phyloP scores from a whole-genome alignment of 768 basidiomycete genomes.

The Phaeolepiota aurea region DNA sequence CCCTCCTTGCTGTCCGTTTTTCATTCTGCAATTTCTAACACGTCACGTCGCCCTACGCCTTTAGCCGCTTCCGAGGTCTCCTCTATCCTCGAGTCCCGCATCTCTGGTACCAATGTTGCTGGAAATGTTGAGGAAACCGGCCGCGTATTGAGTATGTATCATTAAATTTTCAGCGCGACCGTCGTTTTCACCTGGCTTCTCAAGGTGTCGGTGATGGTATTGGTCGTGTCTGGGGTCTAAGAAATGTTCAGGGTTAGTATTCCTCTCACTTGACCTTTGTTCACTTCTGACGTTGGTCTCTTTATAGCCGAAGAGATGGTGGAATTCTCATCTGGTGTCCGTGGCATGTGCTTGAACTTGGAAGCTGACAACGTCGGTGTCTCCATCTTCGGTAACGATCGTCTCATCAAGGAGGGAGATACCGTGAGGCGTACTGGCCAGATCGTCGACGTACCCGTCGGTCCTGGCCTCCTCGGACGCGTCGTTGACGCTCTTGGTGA shows the following conservation, averaged over 20 bases:
- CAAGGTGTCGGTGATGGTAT: slow-evolving; percentile 99
- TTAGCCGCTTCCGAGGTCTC: slow-evolving; percentile 98
- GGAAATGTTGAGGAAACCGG: slow-evolving; percentile 99
- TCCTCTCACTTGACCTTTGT: slow-evolving; percentile 9
- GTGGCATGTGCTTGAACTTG: slow-evolving; percentile 99
- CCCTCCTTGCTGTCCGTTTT: slow-evolving; percentile 11
- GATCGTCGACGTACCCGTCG: slow-evolving; percentile 99
- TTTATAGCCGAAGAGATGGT: slow-evolving; percentile 97
- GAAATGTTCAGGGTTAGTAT: slow-evolving; percentile 87
- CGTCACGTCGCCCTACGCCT: slow-evolving; percentile 17
- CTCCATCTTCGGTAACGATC: slow-evolving; percentile 97
- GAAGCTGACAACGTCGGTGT: slow-evolving; percentile 99
- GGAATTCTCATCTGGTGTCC: slow-evolving; percentile 99
- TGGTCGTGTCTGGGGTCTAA: slow-evolving; percentile 98
- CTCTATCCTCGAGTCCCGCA: slow-evolving; percentile 97
- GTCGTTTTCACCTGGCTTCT: slow-evolving; percentile 14
- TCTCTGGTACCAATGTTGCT: slow-evolving; percentile 83
- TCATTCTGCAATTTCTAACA: slow-evolving; percentile 16
- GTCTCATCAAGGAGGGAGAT: slow-evolving; percentile 99
- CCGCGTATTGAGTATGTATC: slow-evolving; percentile 85
- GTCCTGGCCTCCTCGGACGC: slow-evolving; percentile 94
- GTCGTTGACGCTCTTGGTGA: slow-evolving; percentile 99
- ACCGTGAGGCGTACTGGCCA: slow-evolving; percentile 99
- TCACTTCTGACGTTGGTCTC: slow-evolving; percentile 12
- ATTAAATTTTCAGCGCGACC: slow-evolving; percentile 1